Base-by-base conservation (phyloP, 352 stramenopile species). In the Pythium vanterpoolii region DNA sequence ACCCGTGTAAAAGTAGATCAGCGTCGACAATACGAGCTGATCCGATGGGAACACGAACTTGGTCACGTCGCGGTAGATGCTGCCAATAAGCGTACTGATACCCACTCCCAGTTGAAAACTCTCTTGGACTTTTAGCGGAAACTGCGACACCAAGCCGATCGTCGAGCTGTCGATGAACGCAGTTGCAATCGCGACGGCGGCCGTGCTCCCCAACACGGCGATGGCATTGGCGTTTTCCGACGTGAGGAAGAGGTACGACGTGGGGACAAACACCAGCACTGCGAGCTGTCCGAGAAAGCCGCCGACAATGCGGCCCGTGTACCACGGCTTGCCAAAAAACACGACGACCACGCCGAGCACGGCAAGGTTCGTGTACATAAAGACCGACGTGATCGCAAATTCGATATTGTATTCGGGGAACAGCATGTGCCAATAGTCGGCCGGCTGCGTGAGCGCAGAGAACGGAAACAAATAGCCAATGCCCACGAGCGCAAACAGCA, bases 381-480 rank as follows among this genome's bases (percentile, higher is more conserved):
- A 95, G 28, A 74, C 77, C 39, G 78, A 91, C 14, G 85, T 93
- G 60, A 95, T 76, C 27, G 75, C 74, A 56, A 93, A 95, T 66
- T 95, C 86, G 51, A 95, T 90, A 68, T 92, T 95, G 65, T 75
- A 92, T 68, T 93, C 79, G 3, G 86, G 86, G 57, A 93, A 95
- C 16, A 93, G 71, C 71, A 87, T 68, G 50, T 87, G 83, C 83
- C 86, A 95, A 68, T 93, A 95, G 71, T 95, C 86, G 53, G 93
- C 83, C n/a, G 86, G 86, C 68, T 95, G 86, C 39, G 86, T 95
- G 57, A 95, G 79, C 46, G 86, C 86, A 43, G 86, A 95, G 68
- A 95, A 95, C 16, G 86, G 86, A 63, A 95, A 95, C 54, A 95
- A 68, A 63, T 95, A 95, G 23, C 83, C 86, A 36, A 91, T 74